Conservation (phyloP, 441 rosid species). For the Jatropha multifida region DNA sequence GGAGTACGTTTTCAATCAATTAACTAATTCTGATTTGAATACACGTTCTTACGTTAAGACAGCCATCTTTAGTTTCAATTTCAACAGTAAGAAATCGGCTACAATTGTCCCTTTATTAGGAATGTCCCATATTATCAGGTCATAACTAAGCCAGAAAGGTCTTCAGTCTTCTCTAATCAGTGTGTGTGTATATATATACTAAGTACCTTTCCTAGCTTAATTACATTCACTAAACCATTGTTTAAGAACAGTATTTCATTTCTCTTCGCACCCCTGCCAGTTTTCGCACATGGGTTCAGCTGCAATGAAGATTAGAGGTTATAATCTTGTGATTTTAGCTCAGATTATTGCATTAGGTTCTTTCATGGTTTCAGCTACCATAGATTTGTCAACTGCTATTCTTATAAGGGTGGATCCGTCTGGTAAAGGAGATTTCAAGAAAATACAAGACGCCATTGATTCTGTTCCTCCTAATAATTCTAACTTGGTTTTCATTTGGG, state of each 20-base stretch:
- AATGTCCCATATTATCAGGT: slow-evolving; percentile 8
- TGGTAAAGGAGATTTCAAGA: slow-evolving; percentile 63
- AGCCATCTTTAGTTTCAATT: slow-evolving; percentile 24
- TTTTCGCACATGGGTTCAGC: slow-evolving; percentile 31
- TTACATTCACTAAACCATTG: slow-evolving; percentile 22
- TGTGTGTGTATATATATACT: slow-evolving; percentile 14
- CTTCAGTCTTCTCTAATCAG: slow-evolving; percentile 12
- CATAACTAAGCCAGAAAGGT: background rate
- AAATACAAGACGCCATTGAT: slow-evolving; percentile 68
- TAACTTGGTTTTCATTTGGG: slow-evolving; percentile 43
- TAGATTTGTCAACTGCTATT: slow-evolving; percentile 43
- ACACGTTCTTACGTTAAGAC: slow-evolving; percentile 12
- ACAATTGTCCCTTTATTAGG: slow-evolving; percentile 15
- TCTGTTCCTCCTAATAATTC: slow-evolving; percentile 53
- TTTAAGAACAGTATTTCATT: background rate
- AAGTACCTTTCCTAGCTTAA: slow-evolving; percentile 12
- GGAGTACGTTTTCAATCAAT: slow-evolving; percentile 16
- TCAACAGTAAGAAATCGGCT: slow-evolving; percentile 39
- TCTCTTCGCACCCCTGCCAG: background rate
- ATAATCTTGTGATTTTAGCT: slow-evolving; percentile 24
- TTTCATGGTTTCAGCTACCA: slow-evolving; percentile 24
- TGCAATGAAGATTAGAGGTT: slow-evolving; percentile 25
- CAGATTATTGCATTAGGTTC: slow-evolving; percentile 25
- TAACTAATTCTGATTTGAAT: too few species aligned
- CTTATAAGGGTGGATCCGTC: slow-evolving; percentile 61